A percentile compares a stretch with the other conserved stretches of the same genome.
Conservation (phyloP, 2,329 filamentous ascomycete genomes). For the Plectosphaerella cucumerina region DNA sequence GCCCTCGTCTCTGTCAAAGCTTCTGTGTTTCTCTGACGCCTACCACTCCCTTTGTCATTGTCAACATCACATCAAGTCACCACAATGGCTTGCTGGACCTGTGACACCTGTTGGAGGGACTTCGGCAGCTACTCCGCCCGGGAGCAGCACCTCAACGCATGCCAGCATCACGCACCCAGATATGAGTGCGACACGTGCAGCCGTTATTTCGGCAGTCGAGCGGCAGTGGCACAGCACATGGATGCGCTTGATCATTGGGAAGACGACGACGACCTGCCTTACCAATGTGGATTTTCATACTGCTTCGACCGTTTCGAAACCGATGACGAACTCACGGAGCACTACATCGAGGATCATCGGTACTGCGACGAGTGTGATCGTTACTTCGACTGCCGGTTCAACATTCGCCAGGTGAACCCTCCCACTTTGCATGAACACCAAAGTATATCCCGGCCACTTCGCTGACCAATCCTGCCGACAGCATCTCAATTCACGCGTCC, state of each 20-base stretch:
- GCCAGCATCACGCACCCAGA: background rate
- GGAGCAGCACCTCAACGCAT: constrained; percentile 3
- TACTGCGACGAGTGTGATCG: constrained; percentile 3
- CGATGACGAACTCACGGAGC: background rate
- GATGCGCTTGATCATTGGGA: background rate
- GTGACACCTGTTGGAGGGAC: background rate
- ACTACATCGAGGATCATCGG: constrained; percentile 1
- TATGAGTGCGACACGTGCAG: constrained; percentile 2
- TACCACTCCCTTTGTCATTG: too few relatives aligned
- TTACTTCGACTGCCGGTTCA: background rate
- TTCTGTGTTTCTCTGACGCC: too few relatives aligned
- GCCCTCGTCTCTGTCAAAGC: too few relatives aligned
- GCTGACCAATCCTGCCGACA: constrained; percentile 18
- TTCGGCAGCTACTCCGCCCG: background rate
- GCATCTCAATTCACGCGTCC: constrained; percentile 51
- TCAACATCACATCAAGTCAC: too few relatives aligned
- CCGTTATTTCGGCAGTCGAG: background rate
- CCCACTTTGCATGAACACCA: background rate
- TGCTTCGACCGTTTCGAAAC: background rate
- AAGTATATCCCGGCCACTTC: background rate
- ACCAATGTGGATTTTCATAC: background rate
- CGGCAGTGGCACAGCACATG: background rate
- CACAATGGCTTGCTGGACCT: background rate
- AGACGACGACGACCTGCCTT: background rate
- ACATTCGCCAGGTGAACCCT: background rate